Evolutionary conservation across 1,284 basidiomycete genomes (phyloP).

Genomic region (Ganoderma boninense): DNA sequence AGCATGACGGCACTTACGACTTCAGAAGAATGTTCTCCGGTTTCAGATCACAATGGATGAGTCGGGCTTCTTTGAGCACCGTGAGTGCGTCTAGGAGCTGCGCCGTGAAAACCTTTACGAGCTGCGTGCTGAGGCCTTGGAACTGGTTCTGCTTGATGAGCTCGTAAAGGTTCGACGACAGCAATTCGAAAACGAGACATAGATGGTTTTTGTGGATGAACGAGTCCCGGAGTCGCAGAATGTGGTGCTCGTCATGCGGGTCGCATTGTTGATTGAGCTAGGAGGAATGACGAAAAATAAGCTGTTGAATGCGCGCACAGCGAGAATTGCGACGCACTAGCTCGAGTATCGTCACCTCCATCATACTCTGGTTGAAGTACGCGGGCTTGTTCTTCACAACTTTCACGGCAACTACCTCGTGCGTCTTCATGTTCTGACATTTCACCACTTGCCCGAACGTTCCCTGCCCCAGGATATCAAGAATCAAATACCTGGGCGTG

Average conservation of each 20-base stretch:
- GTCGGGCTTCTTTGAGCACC: conserved; percentile 92
- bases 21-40: conserved; percentile 96
- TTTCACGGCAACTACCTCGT: conserved; percentile 98
- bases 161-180: conserved; percentile 98
- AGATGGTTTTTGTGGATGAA: conserved; percentile 98
- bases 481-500: conserved; percentile 85
- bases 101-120: conserved; percentile 98
- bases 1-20: conserved; percentile 67
- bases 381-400: conserved; percentile 99
- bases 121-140: conserved; percentile 94
- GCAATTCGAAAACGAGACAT: conserved; percentile 96
- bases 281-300: neutral
- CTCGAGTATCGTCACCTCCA: conserved; percentile 99
- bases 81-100: conserved; percentile 94
- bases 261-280: conserved; percentile 94
- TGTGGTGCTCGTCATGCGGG: conserved; percentile 95
- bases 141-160: conserved; percentile 99
- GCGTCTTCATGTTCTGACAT: conserved; percentile 99
- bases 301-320: neutral
- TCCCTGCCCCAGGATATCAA: conserved; percentile 97
- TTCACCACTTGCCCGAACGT: conserved; percentile 99
- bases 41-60: conserved; percentile 99
- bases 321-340: conserved; percentile 64
- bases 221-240: conserved; percentile 92
- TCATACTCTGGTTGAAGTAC: conserved; percentile 99